These are phyloP conservation scores for Tieghemostelium lacteum DNA, from an alignment of 78 protist species.

Conservation along the genomic window DNA sequence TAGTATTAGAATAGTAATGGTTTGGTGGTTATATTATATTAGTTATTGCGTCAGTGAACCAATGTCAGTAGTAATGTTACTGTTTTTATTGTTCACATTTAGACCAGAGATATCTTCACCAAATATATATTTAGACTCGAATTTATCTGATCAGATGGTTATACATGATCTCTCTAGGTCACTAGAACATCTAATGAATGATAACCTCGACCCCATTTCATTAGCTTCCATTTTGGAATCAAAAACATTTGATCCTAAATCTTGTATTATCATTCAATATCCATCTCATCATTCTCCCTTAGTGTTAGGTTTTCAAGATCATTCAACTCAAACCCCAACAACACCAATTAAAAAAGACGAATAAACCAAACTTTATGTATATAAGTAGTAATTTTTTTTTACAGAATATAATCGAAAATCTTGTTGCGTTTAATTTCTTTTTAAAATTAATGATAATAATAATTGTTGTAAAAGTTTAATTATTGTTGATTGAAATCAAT, in stretches of 20 bases:
- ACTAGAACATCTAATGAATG: conserved; percentile 8
- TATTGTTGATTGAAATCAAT: too few species aligned
- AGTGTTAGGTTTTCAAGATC: not conserved
- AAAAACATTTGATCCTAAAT: conserved; percentile 46
- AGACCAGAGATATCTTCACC: conserved; percentile 22
- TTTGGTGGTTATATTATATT: conserved; percentile 73
- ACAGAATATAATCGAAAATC: too few species aligned
- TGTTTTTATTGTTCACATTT: conserved; percentile 26
- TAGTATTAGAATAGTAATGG: conserved; percentile 64
- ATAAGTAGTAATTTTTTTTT: too few species aligned
- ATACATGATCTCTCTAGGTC: conserved; percentile 15
- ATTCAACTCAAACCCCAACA: too few species aligned
- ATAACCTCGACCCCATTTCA: conserved; percentile 12
- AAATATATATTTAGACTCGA: conserved; percentile 15
- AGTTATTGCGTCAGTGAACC: conserved; percentile 35
- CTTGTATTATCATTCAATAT: conserved; percentile 39
- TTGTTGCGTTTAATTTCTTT: too few species aligned
- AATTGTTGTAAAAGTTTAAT: too few species aligned
- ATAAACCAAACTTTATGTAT: too few species aligned
- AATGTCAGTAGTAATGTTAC: conserved; percentile 26
- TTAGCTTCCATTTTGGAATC: conserved; percentile 9
- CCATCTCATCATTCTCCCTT: not conserved
- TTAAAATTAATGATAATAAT: too few species aligned
- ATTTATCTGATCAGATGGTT: conserved; percentile 25
- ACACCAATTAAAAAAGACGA: too few species aligned